phyloP scores from a whole-genome alignment of 805 yeast genomes.

The Wickerhamomyces hampshirensis region DNA sequence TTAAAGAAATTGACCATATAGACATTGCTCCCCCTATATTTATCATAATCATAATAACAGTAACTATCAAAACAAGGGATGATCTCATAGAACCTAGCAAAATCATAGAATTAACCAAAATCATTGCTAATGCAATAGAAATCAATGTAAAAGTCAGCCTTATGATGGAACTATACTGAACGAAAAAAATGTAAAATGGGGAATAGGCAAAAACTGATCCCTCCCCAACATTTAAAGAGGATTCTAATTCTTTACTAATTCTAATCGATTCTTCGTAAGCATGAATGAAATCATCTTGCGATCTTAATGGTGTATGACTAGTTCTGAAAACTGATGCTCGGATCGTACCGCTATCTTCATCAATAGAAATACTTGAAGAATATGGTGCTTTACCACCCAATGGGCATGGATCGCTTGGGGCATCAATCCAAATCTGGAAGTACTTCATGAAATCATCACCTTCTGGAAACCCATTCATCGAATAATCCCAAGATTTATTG shows the following conservation, averaged over 20 bases:
- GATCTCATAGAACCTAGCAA: conserved; percentile 65
- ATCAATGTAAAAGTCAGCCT: conserved; percentile 52
- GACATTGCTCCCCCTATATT: conserved; percentile 82
- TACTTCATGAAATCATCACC: conserved; percentile 64
- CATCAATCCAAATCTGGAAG: conserved; percentile 75
- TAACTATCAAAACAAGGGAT: conserved; percentile 49
- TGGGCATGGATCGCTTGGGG: conserved; percentile 89
- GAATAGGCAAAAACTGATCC: conserved; percentile 73
- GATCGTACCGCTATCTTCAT: conserved; percentile 36
- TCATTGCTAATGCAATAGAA: conserved; percentile 44
- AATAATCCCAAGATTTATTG: conserved; percentile 58
- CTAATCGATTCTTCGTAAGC: conserved; percentile 74
- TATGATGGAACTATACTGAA: conserved; percentile 72
- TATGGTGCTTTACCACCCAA: conserved; percentile 95
- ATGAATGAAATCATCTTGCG: conserved; percentile 77
- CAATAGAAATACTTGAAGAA: conserved; percentile 48
- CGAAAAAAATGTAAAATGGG: conserved; percentile 89
- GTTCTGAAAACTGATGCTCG: conserved; percentile 70
- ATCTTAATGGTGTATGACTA: conserved; percentile 70
- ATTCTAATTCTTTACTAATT: conserved; percentile 52
- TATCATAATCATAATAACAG: conserved; percentile 59
- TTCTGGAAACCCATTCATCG: conserved; percentile 82
- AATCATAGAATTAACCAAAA: conserved; percentile 48
- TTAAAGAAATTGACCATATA: conserved; percentile 67
- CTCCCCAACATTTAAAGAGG: conserved; percentile 35